Conservation (phyloP, 805 yeast species). For the Kluyveromyces siamensis region DNA sequence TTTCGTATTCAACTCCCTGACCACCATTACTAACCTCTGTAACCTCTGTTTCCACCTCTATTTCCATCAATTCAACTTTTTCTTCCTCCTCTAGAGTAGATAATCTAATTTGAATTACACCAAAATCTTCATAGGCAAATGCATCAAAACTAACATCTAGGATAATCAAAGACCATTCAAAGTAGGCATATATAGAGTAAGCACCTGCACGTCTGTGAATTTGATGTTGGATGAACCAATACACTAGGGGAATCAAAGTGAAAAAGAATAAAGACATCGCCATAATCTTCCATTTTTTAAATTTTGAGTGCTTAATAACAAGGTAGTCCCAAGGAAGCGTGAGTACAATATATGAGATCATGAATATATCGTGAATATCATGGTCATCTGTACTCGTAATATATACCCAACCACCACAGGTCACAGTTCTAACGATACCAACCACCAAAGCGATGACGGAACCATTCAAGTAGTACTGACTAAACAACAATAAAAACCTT, state of each 20-base stretch:
- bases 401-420: constrained; percentile 99
- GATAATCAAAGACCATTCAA: constrained; percentile 85
- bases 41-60: constrained; percentile 1
- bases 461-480: constrained; percentile 34
- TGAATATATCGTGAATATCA: constrained; percentile 90
- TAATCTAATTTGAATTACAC: constrained; percentile 35
- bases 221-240: constrained; percentile 88
- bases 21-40: constrained; percentile 1
- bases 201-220: constrained; percentile 88
- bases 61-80: constrained; percentile 8
- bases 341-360: constrained; percentile 81
- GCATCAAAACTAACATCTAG: constrained; percentile 82
- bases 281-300: constrained; percentile 32
- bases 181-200: constrained; percentile 86
- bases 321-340: constrained; percentile 86
- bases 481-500: constrained; percentile 54
- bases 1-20: neutral
- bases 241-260: constrained; percentile 72
- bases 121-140: constrained; percentile 64
- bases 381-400: constrained; percentile 96
- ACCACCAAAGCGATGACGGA: constrained; percentile 24
- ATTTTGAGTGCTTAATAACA: constrained; percentile 41
- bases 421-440: constrained; percentile 83
- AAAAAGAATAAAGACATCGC: constrained; percentile 59
- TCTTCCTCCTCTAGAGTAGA: constrained; percentile 25